Conservation (phyloP, 2,329 filamentous ascomycete genomes). For the Ascochyta fabae region DNA sequence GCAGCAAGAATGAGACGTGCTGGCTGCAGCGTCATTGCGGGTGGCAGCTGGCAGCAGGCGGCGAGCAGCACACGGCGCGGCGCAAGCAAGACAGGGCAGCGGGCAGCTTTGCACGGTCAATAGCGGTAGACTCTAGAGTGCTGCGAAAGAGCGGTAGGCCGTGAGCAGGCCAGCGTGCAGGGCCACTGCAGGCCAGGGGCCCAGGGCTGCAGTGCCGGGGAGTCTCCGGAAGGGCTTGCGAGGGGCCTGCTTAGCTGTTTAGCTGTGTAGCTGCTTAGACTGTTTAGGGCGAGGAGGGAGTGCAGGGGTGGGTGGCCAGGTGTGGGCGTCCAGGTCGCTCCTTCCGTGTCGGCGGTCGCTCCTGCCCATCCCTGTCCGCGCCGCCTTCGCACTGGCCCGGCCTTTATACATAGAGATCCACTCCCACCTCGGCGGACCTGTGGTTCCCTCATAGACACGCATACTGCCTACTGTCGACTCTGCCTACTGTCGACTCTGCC, state of each 20-base stretch:
- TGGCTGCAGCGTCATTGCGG: slow-evolving; percentile 3
- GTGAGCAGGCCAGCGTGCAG: slow-evolving; percentile 1
- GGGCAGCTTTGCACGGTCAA: slow-evolving; percentile 11
- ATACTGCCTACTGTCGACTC: not conserved
- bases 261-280: too few species aligned
- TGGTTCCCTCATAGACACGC: slow-evolving; percentile 11
- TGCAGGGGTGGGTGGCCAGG: slow-evolving; percentile 24
- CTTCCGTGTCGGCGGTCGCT: slow-evolving; percentile 28
- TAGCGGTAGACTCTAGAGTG: slow-evolving; percentile 3
- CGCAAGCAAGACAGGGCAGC: slow-evolving; percentile 11
- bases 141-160: slow-evolving; percentile 21
- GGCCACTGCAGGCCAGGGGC: slow-evolving; percentile 23
- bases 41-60: not conserved
- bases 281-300: slow-evolving; percentile 19
- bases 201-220: slow-evolving; percentile 29
- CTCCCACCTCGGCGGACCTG: slow-evolving; percentile 19
- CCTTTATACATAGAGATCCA: slow-evolving; percentile 34
- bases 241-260: slow-evolving; percentile 2
- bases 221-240: slow-evolving; percentile 21
- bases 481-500: too few species aligned
- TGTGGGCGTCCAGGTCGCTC: slow-evolving; percentile 24
- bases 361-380: slow-evolving; percentile 24
- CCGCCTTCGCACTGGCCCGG: slow-evolving; percentile 20
- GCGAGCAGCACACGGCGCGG: not conserved
- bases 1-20: slow-evolving; percentile 12